Percentiles rank a stretch among this genome's conserved stretches.
Conservation (phyloP, 1,139 yeast genomes). For the Candida anutae region DNA sequence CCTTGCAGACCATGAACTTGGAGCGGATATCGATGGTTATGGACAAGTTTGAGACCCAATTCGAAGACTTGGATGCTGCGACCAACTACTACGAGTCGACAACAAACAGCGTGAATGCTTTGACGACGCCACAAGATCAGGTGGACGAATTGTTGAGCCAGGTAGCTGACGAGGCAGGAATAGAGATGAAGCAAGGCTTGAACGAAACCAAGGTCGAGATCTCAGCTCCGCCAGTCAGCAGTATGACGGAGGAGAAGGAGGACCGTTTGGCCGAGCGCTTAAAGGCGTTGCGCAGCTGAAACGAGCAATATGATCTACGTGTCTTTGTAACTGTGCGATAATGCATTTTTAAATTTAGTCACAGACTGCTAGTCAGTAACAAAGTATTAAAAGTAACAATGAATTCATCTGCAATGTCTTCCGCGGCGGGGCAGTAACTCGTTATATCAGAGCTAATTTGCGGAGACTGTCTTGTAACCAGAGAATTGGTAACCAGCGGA, state of each 20-base stretch:
- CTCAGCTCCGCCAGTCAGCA: constrained; percentile 30
- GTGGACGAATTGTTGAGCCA: constrained; percentile 87
- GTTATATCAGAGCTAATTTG: no score
- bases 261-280: constrained; percentile 82
- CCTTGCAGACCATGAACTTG: constrained; percentile 90
- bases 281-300: constrained; percentile 51
- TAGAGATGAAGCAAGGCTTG: constrained; percentile 81
- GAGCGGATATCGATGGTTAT: constrained; percentile 88
- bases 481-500: constrained; percentile 10
- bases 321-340: no score
- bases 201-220: constrained; percentile 47
- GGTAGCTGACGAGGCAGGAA: constrained; percentile 96
- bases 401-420: no score
- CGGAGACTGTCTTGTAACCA: no score
- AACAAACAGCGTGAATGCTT: constrained; percentile 81
- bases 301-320: neutral
- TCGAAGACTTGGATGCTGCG: constrained; percentile 91
- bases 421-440: no score
- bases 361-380: no score
- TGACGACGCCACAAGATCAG: constrained; percentile 89
- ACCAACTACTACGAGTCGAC: constrained; percentile 90
- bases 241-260: constrained; percentile 65
- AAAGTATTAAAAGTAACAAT: no score
- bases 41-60: constrained; percentile 96
- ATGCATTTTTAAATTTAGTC: no score